Percentiles rank a stretch among this genome's conserved stretches.
Conservation (phyloP, 169 alveolate genomes). For the Eimeria zaria region DNA sequence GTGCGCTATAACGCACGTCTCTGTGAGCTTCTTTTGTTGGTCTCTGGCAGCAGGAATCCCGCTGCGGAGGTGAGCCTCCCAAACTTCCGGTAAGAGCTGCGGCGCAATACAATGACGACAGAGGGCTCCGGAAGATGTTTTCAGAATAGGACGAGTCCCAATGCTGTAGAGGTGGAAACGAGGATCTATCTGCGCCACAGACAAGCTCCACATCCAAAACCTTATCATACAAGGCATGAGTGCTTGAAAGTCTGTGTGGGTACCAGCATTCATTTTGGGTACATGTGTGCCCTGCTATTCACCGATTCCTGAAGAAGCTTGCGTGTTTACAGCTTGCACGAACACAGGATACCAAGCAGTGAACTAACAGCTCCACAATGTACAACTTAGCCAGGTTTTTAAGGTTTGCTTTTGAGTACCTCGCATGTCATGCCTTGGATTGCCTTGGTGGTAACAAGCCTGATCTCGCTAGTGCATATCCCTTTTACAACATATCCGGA, state of each 20-base stretch:
- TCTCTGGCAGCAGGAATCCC: constrained; percentile 60
- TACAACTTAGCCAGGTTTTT: neutral
- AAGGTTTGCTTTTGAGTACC: neutral
- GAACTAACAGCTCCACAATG: neutral
- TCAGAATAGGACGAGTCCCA: constrained; percentile 79
- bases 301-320: neutral
- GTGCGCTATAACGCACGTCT: constrained; percentile 70
- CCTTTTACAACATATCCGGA: constrained; percentile 31
- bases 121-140: constrained; percentile 65
- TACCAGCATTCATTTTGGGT: neutral
- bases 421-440: constrained; percentile 17
- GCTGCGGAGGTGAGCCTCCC: constrained; percentile 79
- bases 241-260: neutral
- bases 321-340: neutral
- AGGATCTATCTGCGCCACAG: constrained; percentile 70
- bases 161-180: constrained; percentile 77
- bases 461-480: constrained; percentile 15
- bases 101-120: constrained; percentile 82
- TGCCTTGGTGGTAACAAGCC: constrained; percentile 26
- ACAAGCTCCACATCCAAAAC: neutral
- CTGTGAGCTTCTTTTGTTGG: constrained; percentile 79
- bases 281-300: neutral
- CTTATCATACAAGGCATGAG: neutral
- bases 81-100: constrained; percentile 74
- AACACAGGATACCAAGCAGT: neutral